Conservation (phyloP, 2,329 filamentous ascomycete species). For the Diaporthe citriasiana region DNA sequence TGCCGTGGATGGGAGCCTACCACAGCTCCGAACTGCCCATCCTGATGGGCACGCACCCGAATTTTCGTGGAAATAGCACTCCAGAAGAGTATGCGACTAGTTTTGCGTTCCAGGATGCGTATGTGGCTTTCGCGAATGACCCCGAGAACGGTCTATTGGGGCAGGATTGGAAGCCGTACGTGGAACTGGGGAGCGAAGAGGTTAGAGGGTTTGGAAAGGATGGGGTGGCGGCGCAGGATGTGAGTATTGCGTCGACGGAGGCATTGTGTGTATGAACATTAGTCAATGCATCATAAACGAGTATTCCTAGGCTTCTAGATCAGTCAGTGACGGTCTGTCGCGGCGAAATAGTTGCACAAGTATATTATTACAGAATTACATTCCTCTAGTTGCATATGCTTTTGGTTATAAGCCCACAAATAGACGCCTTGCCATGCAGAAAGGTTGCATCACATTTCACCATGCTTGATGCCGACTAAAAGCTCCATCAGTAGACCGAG, state of each 20-base stretch:
- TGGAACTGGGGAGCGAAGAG: conserved; percentile 4
- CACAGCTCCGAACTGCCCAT: conserved; percentile 48
- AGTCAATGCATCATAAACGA: background rate
- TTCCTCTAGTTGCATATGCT: background rate
- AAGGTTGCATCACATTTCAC: background rate
- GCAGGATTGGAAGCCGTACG: conserved; percentile 13
- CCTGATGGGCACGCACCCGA: conserved; percentile 49
- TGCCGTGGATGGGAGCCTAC: conserved; percentile 45
- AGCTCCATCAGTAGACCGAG: too few relatives aligned
- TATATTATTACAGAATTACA: background rate
- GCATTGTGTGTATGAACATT: conserved; percentile 72
- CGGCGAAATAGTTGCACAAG: background rate
- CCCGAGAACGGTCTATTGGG: background rate
- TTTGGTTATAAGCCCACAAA: background rate
- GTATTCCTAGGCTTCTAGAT: background rate
- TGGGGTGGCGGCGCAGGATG: background rate
- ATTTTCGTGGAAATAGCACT: conserved; percentile 28
- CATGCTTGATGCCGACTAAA: background rate
- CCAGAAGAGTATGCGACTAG: conserved; percentile 33
- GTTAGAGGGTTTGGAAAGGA: conserved; percentile 26
- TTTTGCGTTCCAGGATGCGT: conserved; percentile 36
- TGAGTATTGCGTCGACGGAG: conserved; percentile 16
- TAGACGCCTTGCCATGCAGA: background rate
- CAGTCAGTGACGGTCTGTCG: too few relatives aligned
- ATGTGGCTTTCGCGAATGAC: conserved; percentile 14